A percentile compares a stretch with the other conserved stretches of the same genome.
Evolutionary conservation across 805 yeast genomes (phyloP).

Genomic region (Kazachstania martiniae): DNA sequence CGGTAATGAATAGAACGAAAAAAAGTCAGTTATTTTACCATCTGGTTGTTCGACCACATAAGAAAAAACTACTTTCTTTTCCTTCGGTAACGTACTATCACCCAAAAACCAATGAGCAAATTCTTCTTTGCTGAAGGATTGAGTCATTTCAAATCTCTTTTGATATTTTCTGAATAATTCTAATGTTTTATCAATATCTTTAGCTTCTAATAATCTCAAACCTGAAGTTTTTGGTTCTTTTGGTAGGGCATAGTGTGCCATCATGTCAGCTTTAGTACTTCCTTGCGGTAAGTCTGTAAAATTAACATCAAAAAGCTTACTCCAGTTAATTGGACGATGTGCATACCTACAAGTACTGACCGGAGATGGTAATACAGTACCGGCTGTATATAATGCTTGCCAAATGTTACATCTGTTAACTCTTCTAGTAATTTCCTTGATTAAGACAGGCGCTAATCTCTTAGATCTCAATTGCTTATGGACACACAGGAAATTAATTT

Average conservation of each 20-base stretch:
- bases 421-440: slow-evolving; percentile 88
- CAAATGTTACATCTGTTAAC: slow-evolving; percentile 77
- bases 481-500: slow-evolving; percentile 87
- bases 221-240: slow-evolving; percentile 40
- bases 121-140: slow-evolving; percentile 47
- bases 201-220: slow-evolving; percentile 38
- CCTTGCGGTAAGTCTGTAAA: slow-evolving; percentile 70
- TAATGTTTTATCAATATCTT: slow-evolving; percentile 57
- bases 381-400: slow-evolving; percentile 96
- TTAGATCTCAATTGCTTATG: slow-evolving; percentile 91
- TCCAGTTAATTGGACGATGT: slow-evolving; percentile 92
- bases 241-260: slow-evolving; percentile 55
- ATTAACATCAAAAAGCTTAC: slow-evolving; percentile 79
- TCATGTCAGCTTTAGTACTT: slow-evolving; percentile 60
- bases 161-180: slow-evolving; percentile 54
- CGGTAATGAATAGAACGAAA: slow-evolving; percentile 83
- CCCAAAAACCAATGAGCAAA: slow-evolving; percentile 76
- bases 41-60: slow-evolving; percentile 56
- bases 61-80: slow-evolving; percentile 48
- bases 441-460: slow-evolving; percentile 86
- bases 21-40: slow-evolving; percentile 72
- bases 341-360: slow-evolving; percentile 78
- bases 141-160: slow-evolving; percentile 59
- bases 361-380: slow-evolving; percentile 87
- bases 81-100: slow-evolving; percentile 3